phyloP scores from a whole-genome alignment of 345 rosid species.

The Ceriops decandra region DNA sequence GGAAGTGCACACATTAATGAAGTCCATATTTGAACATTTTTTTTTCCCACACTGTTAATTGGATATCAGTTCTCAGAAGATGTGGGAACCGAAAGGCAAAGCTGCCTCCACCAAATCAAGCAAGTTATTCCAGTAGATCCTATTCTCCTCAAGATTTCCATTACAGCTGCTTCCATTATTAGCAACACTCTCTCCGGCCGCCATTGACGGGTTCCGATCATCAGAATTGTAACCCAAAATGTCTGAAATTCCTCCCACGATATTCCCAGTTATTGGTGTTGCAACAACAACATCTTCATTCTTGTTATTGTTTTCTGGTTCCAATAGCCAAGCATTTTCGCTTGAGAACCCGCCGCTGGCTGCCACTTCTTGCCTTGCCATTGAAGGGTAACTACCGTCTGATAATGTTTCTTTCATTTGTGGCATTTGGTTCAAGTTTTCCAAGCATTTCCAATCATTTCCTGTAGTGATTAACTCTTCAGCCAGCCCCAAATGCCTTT shows the following conservation, averaged over 20 bases:
- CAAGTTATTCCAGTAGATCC: constrained; percentile 35
- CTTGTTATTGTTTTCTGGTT: too few species aligned
- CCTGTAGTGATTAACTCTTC: background rate
- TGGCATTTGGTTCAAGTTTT: constrained; percentile 6
- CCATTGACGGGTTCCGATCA: constrained; percentile 3
- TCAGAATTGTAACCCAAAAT: constrained; percentile 19
- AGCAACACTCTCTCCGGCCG: background rate
- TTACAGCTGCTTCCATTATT: constrained; percentile 9
- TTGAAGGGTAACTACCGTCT: background rate
- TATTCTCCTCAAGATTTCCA: constrained; percentile 30
- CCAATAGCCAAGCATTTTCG: too few species aligned
- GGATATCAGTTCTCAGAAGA: constrained; percentile 8
- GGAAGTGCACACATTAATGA: too few species aligned
- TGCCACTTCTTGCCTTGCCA: constrained; percentile 16
- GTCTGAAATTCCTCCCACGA: constrained; percentile 25
- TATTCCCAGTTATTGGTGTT: constrained; percentile 3
- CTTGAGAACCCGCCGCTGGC: background rate
- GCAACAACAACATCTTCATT: background rate
- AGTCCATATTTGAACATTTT: too few species aligned
- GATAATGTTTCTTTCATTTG: constrained; percentile 9
- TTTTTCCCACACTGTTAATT: too few species aligned
- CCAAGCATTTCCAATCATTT: constrained; percentile 9
- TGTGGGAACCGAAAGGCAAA: constrained; percentile 22
- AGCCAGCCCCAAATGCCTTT: background rate
- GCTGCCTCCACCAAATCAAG: constrained; percentile 27